Evolutionary conservation across 805 yeast genomes (phyloP), one percentile per base, ranked within the genome.

Genomic region (Wickerhamiella azyma): DNA sequence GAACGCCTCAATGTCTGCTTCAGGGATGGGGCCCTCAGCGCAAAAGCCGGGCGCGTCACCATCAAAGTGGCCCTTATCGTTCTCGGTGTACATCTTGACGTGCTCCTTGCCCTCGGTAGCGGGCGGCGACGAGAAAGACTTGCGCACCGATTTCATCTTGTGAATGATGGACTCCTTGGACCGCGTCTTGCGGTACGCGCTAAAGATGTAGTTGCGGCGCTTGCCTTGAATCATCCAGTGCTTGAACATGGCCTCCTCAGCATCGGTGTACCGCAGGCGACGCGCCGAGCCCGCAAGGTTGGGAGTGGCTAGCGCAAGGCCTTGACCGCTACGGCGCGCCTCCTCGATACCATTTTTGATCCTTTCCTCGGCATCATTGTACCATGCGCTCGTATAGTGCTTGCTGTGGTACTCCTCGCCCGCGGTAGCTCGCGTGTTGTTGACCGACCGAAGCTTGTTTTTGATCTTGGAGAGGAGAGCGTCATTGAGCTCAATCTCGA

Each of bases 191-290:
- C 38, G 33, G 36, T 46, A 46, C 39, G 40, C 38, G 35, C 18
- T 17, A 19, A 24, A 32, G 18, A 41, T 38, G 36, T 37, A 29
- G 29, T 29, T 37, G 17, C 36, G 41, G 26, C 39, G 35, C 29
- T 26, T 21, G 21, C 46, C 46, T 37, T 41, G 49, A 43, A 46
- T 26, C 39, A 46, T 29, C 42, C 41, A 46, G 30, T 46, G 46
- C 17, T 39, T 39, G 36, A 46, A 38, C 49, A 46, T 46, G 10
- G 21, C 18, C 11, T 41, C 43, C 30, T 46, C 49, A 9, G 41
- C 30, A 13, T 43, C 46, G 5, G 39, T 43, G 32, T 43, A 43
- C 5, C 46, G 29, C 10, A 37, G 37, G 4, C 46, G 41, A 17
- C 37, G 41, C 9, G 19, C 17, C 16, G 41, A 30, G 18, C 43